Conservation (phyloP, 1,139 yeast species). For the Saccharomyces pastorianus region DNA sequence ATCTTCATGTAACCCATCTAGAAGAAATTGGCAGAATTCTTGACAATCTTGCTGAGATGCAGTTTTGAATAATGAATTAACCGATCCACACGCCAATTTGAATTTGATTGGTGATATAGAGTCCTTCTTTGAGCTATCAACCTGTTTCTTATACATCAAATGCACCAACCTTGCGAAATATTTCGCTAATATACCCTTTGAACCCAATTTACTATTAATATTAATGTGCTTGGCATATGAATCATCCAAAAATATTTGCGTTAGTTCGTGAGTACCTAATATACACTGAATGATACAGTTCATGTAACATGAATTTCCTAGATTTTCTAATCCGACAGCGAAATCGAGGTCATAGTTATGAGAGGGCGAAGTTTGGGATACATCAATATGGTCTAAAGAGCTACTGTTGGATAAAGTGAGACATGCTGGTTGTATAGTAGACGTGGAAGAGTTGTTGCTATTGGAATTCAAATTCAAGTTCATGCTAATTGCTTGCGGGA, state of each 20-base stretch:
- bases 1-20: slow-evolving; percentile 87
- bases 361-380: not conserved
- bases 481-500: not conserved
- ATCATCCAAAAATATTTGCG: slow-evolving; percentile 44
- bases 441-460: not conserved
- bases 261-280: slow-evolving; percentile 42
- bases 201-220: slow-evolving; percentile 65
- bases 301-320: slow-evolving; percentile 92
- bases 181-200: slow-evolving; percentile 73
- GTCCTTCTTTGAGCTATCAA: slow-evolving; percentile 13
- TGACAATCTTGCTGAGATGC: slow-evolving; percentile 89
- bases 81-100: slow-evolving; percentile 56
- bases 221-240: slow-evolving; percentile 68
- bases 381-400: not conserved
- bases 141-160: slow-evolving; percentile 39
- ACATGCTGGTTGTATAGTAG: not conserved
- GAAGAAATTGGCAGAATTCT: slow-evolving; percentile 74
- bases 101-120: slow-evolving; percentile 41
- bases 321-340: slow-evolving; percentile 60
- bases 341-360: slow-evolving; percentile 24
- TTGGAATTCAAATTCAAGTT: not conserved
- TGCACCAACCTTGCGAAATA: slow-evolving; percentile 61
- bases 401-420: not conserved
- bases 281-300: slow-evolving; percentile 86
- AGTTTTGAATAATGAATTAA: slow-evolving; percentile 66